phyloP scores from a whole-genome alignment of 768 basidiomycete genomes.

The Hysterangium stoloniferum region DNA sequence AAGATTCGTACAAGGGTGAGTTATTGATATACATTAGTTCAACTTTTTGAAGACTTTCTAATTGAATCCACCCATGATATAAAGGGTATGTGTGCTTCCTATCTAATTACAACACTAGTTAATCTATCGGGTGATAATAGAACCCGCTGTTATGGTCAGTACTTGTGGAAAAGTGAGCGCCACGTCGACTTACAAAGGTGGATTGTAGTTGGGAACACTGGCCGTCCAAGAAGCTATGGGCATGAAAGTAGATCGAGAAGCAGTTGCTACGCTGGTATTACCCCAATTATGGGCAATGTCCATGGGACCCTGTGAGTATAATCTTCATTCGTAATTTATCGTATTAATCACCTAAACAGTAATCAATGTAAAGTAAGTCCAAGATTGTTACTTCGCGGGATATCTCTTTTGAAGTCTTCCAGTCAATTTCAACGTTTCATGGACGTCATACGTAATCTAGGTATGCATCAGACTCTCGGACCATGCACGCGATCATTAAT shows the following conservation, averaged over 20 bases:
- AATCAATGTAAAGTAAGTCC: constrained; percentile 46
- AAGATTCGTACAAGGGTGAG: constrained; percentile 83
- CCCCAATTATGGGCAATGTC: constrained; percentile 97
- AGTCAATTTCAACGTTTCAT: constrained; percentile 90
- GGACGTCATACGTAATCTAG: constrained; percentile 66
- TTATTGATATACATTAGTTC: constrained; percentile 14
- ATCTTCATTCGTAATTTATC: no score
- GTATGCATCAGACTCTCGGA: background rate
- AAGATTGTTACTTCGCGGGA: constrained; percentile 12
- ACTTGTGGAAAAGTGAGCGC: constrained; percentile 1
- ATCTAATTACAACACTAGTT: background rate
- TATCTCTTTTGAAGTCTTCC: background rate
- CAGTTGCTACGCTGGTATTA: constrained; percentile 79
- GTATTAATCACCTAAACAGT: no score
- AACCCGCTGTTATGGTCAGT: constrained; percentile 86
- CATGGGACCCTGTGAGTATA: constrained; percentile 76
- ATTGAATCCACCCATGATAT: no score
- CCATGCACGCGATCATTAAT: constrained; percentile 16
- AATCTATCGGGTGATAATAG: constrained; percentile 27
- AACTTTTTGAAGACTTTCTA: no score
- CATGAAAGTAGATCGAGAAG: constrained; percentile 86
- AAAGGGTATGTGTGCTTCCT: constrained; percentile 6
- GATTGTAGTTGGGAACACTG: constrained; percentile 70
- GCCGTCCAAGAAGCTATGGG: constrained; percentile 96
- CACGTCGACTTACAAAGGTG: background rate